Percentiles rank a stretch among this genome's conserved stretches.
phyloP scores from a whole-genome alignment of 2,329 filamentous ascomycete genomes.

The Exophiala viscosa region DNA sequence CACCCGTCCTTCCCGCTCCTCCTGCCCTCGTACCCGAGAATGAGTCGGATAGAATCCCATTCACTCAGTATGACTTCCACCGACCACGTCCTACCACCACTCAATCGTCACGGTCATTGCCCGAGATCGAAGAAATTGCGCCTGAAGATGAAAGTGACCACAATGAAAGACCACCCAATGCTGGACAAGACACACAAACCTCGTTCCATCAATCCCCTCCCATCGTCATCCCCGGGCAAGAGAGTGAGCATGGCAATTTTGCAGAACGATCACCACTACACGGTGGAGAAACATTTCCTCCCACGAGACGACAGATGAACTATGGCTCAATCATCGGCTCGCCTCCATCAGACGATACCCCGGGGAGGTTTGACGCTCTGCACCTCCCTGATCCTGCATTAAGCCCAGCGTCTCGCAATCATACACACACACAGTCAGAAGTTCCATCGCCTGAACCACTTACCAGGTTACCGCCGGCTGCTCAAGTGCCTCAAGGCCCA shows the following conservation, averaged over 20 bases:
- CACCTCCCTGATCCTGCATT: constrained; percentile 62
- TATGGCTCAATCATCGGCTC: constrained; percentile 64
- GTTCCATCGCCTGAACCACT: background rate
- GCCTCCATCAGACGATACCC: constrained; percentile 32
- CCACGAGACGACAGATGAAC: constrained; percentile 37
- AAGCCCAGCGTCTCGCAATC: constrained; percentile 35
- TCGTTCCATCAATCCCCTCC: constrained; percentile 33
- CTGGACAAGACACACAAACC: constrained; percentile 28
- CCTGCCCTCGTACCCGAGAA: constrained; percentile 13
- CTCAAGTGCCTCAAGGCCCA: constrained; percentile 12
- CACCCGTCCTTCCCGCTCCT: constrained; percentile 33
- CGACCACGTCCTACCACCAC: constrained; percentile 10
- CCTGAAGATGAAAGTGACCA: constrained; percentile 18
- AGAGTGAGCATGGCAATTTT: constrained; percentile 26
- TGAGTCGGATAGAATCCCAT: constrained; percentile 19
- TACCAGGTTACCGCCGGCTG: constrained; percentile 13
- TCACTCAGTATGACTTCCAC: constrained; percentile 29
- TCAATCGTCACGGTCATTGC: constrained; percentile 7
- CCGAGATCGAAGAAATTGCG: constrained; percentile 16
- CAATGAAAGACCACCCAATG: constrained; percentile 13
- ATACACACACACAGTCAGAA: background rate
- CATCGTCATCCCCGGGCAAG: constrained; percentile 37
- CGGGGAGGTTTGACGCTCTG: constrained; percentile 45
- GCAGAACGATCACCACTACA: constrained; percentile 19
- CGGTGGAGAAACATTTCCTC: background rate